Percentiles rank a stretch among this genome's conserved stretches.
These are phyloP conservation scores for Pinus albicaulis DNA, from an alignment of 75 land plant genomes.

Conservation along the genomic window DNA sequence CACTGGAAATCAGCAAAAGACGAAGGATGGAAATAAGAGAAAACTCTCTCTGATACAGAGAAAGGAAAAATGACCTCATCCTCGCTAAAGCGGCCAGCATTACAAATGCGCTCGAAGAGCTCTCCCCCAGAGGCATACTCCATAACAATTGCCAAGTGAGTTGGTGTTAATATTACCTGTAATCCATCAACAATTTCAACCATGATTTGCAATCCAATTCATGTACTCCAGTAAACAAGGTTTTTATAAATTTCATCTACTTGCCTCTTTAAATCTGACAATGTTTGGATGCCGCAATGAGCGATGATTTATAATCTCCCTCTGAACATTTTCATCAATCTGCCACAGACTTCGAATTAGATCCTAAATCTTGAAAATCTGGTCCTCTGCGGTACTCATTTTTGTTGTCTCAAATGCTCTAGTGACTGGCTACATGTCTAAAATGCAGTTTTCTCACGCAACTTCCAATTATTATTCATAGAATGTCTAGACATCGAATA, in stretches of 20 bases:
- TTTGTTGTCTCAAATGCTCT: no score
- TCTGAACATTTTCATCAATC: slow-evolving; percentile 70
- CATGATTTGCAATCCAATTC: not conserved
- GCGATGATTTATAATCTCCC: slow-evolving; percentile 66
- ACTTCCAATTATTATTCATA: no score
- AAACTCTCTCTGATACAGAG: not conserved
- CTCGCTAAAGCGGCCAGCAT: slow-evolving; percentile 75
- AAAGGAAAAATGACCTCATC: slow-evolving; percentile 49
- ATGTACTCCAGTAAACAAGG: not conserved
- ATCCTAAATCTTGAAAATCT: no score
- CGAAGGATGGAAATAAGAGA: not conserved
- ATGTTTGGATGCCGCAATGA: slow-evolving; percentile 67
- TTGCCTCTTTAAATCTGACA: slow-evolving; percentile 61
- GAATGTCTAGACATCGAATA: no score
- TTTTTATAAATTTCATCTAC: slow-evolving; percentile 8
- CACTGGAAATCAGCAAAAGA: not conserved
- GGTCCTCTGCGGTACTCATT: no score
- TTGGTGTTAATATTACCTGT: slow-evolving; percentile 83
- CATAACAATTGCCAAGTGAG: slow-evolving; percentile 90
- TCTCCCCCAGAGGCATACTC: slow-evolving; percentile 87
- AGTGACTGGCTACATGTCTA: no score
- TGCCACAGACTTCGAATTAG: slow-evolving; percentile 7
- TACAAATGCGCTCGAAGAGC: slow-evolving; percentile 78
- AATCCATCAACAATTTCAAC: slow-evolving; percentile 1
- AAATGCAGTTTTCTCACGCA: no score